Evolutionary conservation across 768 basidiomycete genomes (phyloP), one percentile per base, ranked within the genome.

Genomic region (Auriscalpium microsporum): DNA sequence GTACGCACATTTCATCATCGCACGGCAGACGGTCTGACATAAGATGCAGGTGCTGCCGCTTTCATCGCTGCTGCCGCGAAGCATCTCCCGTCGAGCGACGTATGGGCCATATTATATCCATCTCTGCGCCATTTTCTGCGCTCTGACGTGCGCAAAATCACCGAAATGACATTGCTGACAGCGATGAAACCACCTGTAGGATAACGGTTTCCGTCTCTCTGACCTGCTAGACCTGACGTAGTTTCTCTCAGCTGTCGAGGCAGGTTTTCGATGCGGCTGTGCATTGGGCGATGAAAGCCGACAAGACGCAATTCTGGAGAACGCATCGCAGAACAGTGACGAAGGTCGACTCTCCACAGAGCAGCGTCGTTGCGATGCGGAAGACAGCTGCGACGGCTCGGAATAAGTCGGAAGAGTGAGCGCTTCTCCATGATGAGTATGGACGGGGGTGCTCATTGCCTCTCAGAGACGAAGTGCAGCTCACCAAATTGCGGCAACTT

Each of bases 81-180:
- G 45, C 86, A 89, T 59, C 78, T 99, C 7, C 88, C 87, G 0
- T 69, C 76, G 2, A 93, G 91, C 52, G 96, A 99, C 65, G 84
- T 92, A 19, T 98, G 96, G 95, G 97, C 94, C 64, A 95, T 98
- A 44, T 69, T 99, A 9, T 98, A 98, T 62, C 95, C 96, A 0
- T 90, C 88, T 0, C 70, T 98, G 44, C 79, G 90, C 47, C 87
- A 93, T 63, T 83, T 94, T 56, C 73, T 98, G 40, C 86, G 86
- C 55, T 90, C 84, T 2, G 96, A 98, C 61, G 74, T 97, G 19
- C 77, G 76, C 2, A 76, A 77, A 8, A 79, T 97, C 48, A 81
- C 88, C 49, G 90, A 90, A 56, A 76, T 77, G 50, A 84, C 80
- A 46, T 64, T 99, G n/a, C 69, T 98, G 33, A 74, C 78, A 33